phyloP scores from a whole-genome alignment of 208 protist species.

The Crithidia fasciculata region DNA sequence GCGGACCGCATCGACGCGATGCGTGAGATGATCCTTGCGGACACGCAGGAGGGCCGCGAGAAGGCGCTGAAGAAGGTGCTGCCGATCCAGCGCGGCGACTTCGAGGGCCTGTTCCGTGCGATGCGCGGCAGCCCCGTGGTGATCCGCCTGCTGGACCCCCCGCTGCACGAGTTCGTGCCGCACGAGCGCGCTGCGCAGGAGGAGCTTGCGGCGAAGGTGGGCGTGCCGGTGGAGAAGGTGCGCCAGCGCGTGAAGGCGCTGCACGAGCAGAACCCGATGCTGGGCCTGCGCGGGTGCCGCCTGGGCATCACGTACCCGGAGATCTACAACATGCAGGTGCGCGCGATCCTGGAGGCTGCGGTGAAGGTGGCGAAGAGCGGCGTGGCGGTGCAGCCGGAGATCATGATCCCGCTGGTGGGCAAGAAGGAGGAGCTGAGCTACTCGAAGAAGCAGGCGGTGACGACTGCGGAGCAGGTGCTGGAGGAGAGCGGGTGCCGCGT shows the following conservation, averaged over 20 bases:
- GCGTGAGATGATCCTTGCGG: conserved; percentile 95
- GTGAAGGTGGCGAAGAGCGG: conserved; percentile 64
- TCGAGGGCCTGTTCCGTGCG: conserved; percentile 89
- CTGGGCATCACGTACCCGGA: conserved; percentile 94
- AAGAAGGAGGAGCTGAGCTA: conserved; percentile 87
- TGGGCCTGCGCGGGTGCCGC: conserved; percentile 94
- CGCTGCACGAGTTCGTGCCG: conserved; percentile 96
- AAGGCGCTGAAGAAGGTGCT: conserved; percentile 87
- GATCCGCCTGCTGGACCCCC: conserved; percentile 95
- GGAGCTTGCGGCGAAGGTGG: conserved; percentile 78
- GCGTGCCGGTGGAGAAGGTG: conserved; percentile 66
- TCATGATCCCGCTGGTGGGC: conserved; percentile 94
- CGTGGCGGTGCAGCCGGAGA: conserved; percentile 73
- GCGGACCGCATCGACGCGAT: conserved; percentile 83
- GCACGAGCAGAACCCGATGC: conserved; percentile 96
- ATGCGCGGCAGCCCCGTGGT: conserved; percentile 92
- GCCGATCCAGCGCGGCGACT: conserved; percentile 91
- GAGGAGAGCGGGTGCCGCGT: conserved; percentile 45
- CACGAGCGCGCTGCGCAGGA: conserved; percentile 65
- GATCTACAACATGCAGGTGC: conserved; percentile 96
- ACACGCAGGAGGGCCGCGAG: conserved; percentile 69
- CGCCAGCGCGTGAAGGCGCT: conserved; percentile 77
- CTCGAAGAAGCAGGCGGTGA: conserved; percentile 71
- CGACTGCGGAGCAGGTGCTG: conserved; percentile 72
- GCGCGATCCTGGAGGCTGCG: conserved; percentile 94